Evolutionary conservation across 495 filamentous ascomycete species (phyloP), one percentile per base, ranked within the genome.

Genomic region (Trichoderma reesei): DNA sequence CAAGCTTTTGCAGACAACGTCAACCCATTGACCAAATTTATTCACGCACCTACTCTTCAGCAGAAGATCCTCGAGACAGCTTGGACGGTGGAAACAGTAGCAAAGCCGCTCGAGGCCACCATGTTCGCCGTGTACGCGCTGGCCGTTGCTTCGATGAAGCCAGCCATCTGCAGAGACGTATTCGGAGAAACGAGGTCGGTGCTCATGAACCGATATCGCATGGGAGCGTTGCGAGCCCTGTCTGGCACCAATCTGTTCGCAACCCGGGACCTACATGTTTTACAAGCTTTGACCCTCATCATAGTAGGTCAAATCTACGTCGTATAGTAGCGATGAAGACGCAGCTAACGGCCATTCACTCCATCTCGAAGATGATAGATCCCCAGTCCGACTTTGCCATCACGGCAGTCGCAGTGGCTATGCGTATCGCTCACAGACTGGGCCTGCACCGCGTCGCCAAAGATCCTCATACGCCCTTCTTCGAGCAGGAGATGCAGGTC

Each of bases 1-100:
- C 81, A 83, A 69, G 72, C 75, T 3, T 84, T 80, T 59, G 64
- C 81, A n/a, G 74, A 82, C 1, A 80, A 80, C 34, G 76, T 84
- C 26, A 74, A 82, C 63, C 81, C 80, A 3, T 65, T 84, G 33
- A 67, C 77, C 59, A 84, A 82, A 64, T 71, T 84, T 42, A 76
- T 77, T 0, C 80, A 84, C 61, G 73, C 74, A 3, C 80, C 81
- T 4, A 79, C 68, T 33, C 65, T 80, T 2, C 81, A 84, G 64
- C 72, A 75, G 54, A 66, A 72, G 59, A 72, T 83, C 13, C 66
- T 81, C 6, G 74, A 76, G 20, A 76, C 76, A 7, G 73, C 68
- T 39, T 67, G 71, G 54, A 68, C 76, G 41, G 54, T 79, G 6
- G 56, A 68, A 14, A 66, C 67, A 6, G 66, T 77, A 9, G 65